Percentiles rank a stretch among this genome's conserved stretches.
phyloP scores from a whole-genome alignment of 768 basidiomycete species.

The Leccinum subgranulosum region DNA sequence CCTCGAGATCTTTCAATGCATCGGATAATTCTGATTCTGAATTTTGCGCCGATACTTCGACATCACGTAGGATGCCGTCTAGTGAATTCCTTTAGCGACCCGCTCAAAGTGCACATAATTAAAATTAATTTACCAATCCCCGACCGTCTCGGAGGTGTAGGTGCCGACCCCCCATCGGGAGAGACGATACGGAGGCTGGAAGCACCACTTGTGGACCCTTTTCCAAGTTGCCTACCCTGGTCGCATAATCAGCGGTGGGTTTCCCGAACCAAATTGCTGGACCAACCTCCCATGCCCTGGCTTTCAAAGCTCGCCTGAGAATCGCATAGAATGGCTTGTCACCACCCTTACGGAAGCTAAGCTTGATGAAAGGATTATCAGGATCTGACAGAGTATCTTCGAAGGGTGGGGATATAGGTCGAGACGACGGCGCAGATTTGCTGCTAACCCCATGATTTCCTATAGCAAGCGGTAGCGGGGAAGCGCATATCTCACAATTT shows the following conservation, averaged over 20 bases:
- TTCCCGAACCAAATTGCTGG: neutral
- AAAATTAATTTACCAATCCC: conserved; percentile 27
- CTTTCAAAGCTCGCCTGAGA: conserved; percentile 65
- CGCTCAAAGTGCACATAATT: neutral
- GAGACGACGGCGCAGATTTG: conserved; percentile 65
- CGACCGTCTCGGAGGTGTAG: conserved; percentile 19
- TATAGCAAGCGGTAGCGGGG: conserved; percentile 48
- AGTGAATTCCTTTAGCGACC: conserved; percentile 5
- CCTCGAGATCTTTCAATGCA: conserved; percentile 85
- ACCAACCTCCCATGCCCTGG: conserved; percentile 73
- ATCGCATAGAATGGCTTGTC: conserved; percentile 78
- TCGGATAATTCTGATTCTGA: conserved; percentile 65
- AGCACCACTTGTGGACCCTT: conserved; percentile 15
- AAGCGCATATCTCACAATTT: conserved; percentile 84
- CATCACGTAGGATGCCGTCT: conserved; percentile 83
- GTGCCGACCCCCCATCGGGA: conserved; percentile 15
- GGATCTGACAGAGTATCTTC: conserved; percentile 25
- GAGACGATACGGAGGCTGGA: conserved; percentile 19
- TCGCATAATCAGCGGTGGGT: neutral
- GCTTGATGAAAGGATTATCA: conserved; percentile 54
- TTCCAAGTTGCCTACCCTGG: conserved; percentile 32
- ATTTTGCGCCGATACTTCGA: conserved; percentile 63
- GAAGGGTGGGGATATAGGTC: conserved; percentile 51
- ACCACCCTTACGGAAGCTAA: conserved; percentile 92
- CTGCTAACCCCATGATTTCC: conserved; percentile 28